Conservation (phyloP, 2,329 filamentous ascomycete species). For the Hymenoscyphus repandus region DNA sequence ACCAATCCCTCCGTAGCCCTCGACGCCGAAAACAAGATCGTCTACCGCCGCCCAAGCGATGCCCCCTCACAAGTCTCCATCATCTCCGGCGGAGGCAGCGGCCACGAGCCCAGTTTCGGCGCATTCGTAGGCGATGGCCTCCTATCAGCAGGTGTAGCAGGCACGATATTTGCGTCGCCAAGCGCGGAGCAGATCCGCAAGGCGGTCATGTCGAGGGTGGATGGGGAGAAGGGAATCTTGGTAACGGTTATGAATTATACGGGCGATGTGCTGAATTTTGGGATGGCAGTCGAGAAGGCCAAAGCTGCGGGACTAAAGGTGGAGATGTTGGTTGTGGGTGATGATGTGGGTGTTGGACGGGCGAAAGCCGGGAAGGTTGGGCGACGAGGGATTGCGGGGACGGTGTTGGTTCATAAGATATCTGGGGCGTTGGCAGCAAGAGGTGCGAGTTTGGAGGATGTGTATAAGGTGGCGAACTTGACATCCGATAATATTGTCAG, state of each 20-base stretch:
- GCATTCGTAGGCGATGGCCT: constrained; percentile 80
- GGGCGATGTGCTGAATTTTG: constrained; percentile 85
- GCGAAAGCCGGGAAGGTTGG: constrained; percentile 85
- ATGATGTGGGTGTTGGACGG: constrained; percentile 86
- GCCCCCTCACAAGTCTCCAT: constrained; percentile 64
- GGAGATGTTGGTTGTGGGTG: constrained; percentile 87
- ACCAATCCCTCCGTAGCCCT: constrained; percentile 81
- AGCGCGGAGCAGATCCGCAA: constrained; percentile 76
- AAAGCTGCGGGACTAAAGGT: constrained; percentile 70
- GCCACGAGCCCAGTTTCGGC: constrained; percentile 85
- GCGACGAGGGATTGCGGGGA: constrained; percentile 83
- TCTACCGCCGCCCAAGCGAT: constrained; percentile 63
- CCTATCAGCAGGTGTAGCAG: constrained; percentile 75
- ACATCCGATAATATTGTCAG: constrained; percentile 73
- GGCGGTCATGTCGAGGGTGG: constrained; percentile 68
- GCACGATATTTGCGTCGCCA: constrained; percentile 81
- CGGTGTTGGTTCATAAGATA: constrained; percentile 87
- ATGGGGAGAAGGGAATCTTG: constrained; percentile 67
- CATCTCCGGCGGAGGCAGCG: constrained; percentile 82
- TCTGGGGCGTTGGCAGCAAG: constrained; percentile 74
- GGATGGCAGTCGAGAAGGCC: constrained; percentile 89
- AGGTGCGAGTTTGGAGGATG: constrained; percentile 63
- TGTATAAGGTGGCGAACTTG: constrained; percentile 65
- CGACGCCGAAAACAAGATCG: constrained; percentile 74
- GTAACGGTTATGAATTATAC: constrained; percentile 98